Base-by-base conservation (phyloP, 2,329 filamentous ascomycete species). In the Paecilomyces variotii region DNA sequence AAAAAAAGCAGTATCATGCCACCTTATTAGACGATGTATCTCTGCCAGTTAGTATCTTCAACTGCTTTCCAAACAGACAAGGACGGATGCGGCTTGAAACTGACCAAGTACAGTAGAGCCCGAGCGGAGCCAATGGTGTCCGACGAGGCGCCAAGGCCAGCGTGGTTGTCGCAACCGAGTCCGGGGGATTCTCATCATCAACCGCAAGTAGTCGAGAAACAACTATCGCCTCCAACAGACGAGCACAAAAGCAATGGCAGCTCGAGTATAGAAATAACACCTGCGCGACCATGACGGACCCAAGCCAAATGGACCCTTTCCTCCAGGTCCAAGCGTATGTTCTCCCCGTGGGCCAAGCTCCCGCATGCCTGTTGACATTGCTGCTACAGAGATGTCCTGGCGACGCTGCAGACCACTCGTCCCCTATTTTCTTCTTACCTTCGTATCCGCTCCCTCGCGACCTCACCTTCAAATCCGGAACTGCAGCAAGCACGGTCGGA, bases 351-450 rank as follows among this genome's bases (percentile, higher is more conserved):
- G 52, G 24, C 4, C 24, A 35, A n/a, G 54, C 19, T 51, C 19
- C 50, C 51, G 61, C 57, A 58, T 24, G 62, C 50, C 62, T 51
- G 19, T 11, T 19, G 26, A 28, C 24, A 24, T 49, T 5, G 53
- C 53, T 55, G 50, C 19, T 54, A 60, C 72, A 96, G 91, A 76
- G 94, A 99, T 77, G 90, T 97, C 65, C 87, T 96, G 65, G 79
- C 86, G 63, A 89, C 95, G 61, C 86, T 99, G 63, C 83, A 88
- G 64, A 85, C 85, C 12, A 89, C 90, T 56, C 88, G 93, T 9
- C 87, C 92, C 56, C 86, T 97, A 59, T 97, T 97, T 81, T 87
- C 89, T 63, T 97, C 92, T 14, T 99, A 96, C 79, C 84, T 96
- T 51, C 93, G 94, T 71, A 99, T 99, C 77, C 90, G 91, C 70